Evolutionary conservation across 2,329 filamentous ascomycete species (phyloP).

Genomic region (Apiospora pterosperma): DNA sequence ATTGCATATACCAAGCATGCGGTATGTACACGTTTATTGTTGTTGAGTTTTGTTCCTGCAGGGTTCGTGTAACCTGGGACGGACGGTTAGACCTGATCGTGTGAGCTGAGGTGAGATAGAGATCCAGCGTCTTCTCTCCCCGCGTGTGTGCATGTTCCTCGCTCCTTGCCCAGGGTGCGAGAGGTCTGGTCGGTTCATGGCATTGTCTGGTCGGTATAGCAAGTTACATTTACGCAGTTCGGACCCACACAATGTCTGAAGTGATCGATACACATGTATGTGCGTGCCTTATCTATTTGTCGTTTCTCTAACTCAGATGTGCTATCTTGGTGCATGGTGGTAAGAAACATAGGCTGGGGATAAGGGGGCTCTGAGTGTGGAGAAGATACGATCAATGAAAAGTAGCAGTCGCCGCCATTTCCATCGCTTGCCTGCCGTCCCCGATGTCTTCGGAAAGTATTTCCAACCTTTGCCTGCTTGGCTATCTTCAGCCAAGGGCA

Average conservation of each 20-base stretch:
- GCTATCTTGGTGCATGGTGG: background rate
- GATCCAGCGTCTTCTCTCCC: no score
- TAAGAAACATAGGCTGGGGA: background rate
- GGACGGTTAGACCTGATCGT: background rate
- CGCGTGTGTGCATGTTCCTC: no score
- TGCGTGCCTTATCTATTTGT: background rate
- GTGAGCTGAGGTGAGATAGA: background rate
- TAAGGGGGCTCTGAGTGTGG: background rate
- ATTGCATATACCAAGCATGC: background rate
- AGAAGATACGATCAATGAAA: slow-evolving; percentile 3
- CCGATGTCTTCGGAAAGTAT: background rate
- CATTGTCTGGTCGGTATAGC: background rate
- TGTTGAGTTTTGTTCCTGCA: background rate
- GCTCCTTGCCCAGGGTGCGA: background rate
- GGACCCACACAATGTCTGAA: background rate
- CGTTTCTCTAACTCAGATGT: background rate
- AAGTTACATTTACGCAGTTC: background rate
- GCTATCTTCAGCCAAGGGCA: background rate
- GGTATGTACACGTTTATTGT: background rate
- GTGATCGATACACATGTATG: background rate
- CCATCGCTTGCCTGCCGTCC: background rate
- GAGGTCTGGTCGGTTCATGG: background rate
- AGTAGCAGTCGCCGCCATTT: background rate
- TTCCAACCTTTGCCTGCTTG: background rate
- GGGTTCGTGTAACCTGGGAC: background rate